Evolutionary conservation across 768 basidiomycete genomes (phyloP).

Genomic region (Mycena olivaceomarginata): DNA sequence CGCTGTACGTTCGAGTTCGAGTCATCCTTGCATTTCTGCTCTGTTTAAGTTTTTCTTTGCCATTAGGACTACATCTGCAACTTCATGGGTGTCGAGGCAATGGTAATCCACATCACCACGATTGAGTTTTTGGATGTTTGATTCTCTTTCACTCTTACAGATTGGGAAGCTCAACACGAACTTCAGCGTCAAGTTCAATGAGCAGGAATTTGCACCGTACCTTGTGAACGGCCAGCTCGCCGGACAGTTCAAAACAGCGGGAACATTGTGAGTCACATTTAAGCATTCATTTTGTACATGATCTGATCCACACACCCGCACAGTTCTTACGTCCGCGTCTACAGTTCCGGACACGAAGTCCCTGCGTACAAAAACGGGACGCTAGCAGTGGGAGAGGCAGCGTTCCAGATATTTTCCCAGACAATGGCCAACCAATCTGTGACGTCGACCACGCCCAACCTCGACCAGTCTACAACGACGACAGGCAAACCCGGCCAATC

Average conservation of each 20-base stretch:
- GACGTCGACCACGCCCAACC: constrained; percentile 25
- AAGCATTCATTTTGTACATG: constrained; percentile 5
- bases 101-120: constrained; percentile 52
- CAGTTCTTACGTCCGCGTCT: constrained; percentile 63
- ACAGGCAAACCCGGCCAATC: constrained; percentile 21
- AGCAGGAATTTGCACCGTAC: constrained; percentile 58
- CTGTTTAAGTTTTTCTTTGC: not conserved
- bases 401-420: constrained; percentile 31
- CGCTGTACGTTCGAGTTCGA: constrained; percentile 48
- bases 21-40: not conserved
- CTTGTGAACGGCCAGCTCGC: constrained; percentile 60
- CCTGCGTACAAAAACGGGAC: constrained; percentile 50
- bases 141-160: constrained; percentile 12
- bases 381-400: constrained; percentile 30
- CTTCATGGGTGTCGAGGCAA: constrained; percentile 64
- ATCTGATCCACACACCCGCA: not conserved
- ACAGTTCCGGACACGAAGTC: constrained; percentile 53
- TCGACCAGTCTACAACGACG: constrained; percentile 28
- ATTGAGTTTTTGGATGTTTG: not conserved
- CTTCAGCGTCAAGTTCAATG: constrained; percentile 53
- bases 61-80: constrained; percentile 60
- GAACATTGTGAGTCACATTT: constrained; percentile 55
- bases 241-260: constrained; percentile 66
- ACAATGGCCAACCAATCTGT: constrained; percentile 25
- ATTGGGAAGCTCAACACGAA: constrained; percentile 53